Conservation (phyloP, 1,284 basidiomycete genomes). For the Pseudomicrostroma phylloplanum region DNA sequence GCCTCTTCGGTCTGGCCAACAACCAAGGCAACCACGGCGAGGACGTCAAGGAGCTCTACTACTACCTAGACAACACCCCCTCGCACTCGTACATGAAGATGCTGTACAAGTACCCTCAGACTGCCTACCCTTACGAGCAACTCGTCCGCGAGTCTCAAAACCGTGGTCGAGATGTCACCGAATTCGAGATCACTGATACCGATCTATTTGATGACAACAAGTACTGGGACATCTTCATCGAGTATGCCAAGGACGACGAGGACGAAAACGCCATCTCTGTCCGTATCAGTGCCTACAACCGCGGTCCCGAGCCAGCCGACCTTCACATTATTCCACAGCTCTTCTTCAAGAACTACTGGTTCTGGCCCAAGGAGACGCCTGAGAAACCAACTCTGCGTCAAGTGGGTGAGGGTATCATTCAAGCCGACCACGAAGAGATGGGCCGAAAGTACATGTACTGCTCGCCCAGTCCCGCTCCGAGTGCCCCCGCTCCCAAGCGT, state of each 20-base stretch:
- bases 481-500: conserved; percentile 61
- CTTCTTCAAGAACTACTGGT: conserved; percentile 98
- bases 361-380: conserved; percentile 78
- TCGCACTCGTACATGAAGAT: conserved; percentile 99
- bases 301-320: conserved; percentile 89
- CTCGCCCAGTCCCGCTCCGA: conserved; percentile 82
- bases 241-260: conserved; percentile 97
- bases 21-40: conserved; percentile 96
- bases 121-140: conserved; percentile 84
- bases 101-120: conserved; percentile 94
- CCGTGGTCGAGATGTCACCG: conserved; percentile 74
- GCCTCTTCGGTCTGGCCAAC: conserved; percentile 86
- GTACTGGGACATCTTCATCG: conserved; percentile 71
- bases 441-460: conserved; percentile 67
- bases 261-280: conserved; percentile 80
- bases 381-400: conserved; percentile 63
- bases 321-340: conserved; percentile 90
- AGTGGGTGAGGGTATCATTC: conserved; percentile 55
- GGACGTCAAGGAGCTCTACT: conserved; percentile 97
- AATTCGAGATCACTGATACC: conserved; percentile 90
- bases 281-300: conserved; percentile 92
- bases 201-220: conserved; percentile 84
- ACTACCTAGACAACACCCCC: conserved; percentile 94
- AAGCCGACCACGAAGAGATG: conserved; percentile 64
- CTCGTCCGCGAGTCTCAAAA: conserved; percentile 77